Evolutionary conservation across 495 filamentous ascomycete species (phyloP), one percentile per base, ranked within the genome.

Genomic region (Trichoderma gamsii): DNA sequence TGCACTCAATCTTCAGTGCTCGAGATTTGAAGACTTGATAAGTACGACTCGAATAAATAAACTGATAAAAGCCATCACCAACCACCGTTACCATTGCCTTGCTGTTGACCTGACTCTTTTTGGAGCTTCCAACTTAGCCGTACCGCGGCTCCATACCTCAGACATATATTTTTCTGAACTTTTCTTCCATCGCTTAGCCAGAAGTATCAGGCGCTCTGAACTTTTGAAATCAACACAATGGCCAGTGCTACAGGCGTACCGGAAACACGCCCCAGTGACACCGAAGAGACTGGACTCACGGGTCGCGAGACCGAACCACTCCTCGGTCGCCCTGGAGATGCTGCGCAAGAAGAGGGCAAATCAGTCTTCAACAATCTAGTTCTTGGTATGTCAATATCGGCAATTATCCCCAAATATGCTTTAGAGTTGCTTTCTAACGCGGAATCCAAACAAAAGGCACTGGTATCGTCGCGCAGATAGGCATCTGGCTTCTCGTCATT

Each of bases 301-400:
- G 23, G 32, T 13, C 69, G 68, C 41, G 92, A 95, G 73, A 81
- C 87, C 52, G 91, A 93, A 72, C 93, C 93, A 64, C 79, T 97
- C 43, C 84, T 97, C 32, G 92, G 91, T 61, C 76, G 84, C 59
- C 79, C 86, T 27, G 91, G 91, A 66, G 89, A 92, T 79, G 90
- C 86, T 6, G 82, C 83, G 43, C 93, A 95, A 80, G 76, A 82
- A 66, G 84, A 89, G 18, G 76, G 82, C 4, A 79, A 86, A 69
- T 78, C 84, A 32, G 81, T 97, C 23, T 76, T 84, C 66, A 79
- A 83, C 68, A 98, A 98, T 72, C 80, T 97, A 27, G 78, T 91
- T 65, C 83, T 92, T 25, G 93, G 93, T 95, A 79, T 69, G 81
- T 65, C 44, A 64, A 18, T 64, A 51, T 41, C 51, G 44, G 32